Conservation (phyloP, 345 rosid genomes). For the Murraya paniculata region DNA sequence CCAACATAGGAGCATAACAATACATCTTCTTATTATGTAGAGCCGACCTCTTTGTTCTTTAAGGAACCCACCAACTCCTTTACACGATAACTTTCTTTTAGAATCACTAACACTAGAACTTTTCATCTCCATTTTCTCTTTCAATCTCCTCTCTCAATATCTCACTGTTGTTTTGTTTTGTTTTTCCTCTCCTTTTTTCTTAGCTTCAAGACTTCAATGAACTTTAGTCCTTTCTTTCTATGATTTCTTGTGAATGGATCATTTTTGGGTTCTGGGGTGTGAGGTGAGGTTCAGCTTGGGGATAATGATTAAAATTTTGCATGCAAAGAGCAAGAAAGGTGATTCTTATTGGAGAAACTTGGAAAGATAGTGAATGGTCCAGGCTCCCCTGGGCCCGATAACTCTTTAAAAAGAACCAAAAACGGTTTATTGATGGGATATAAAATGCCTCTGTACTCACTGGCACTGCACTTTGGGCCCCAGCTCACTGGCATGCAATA, state of each 20-base stretch:
- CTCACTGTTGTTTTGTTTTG: too few species aligned
- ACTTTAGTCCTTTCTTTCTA: slow-evolving; percentile 9
- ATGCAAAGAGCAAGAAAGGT: slow-evolving; percentile 14
- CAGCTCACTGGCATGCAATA: slow-evolving; percentile 24
- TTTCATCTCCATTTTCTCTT: slow-evolving; percentile 28
- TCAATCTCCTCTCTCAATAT: not conserved
- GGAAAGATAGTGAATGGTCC: slow-evolving; percentile 14
- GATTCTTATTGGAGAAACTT: slow-evolving; percentile 20
- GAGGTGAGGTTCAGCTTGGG: not conserved
- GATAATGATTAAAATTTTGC: slow-evolving; percentile 19
- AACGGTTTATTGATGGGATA: slow-evolving; percentile 8
- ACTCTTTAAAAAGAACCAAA: slow-evolving; percentile 9
- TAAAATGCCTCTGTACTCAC: slow-evolving; percentile 4
- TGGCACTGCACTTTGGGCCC: slow-evolving; percentile 20
- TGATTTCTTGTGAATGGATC: slow-evolving; percentile 10
- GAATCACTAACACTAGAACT: slow-evolving; percentile 25
- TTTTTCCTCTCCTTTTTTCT: not conserved
- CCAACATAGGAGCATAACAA: slow-evolving; percentile 58
- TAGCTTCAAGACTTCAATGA: slow-evolving; percentile 1
- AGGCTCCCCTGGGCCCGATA: slow-evolving; percentile 14
- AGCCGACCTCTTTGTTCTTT: slow-evolving; percentile 52
- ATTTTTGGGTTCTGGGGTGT: slow-evolving; percentile 9
- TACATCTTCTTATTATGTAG: slow-evolving; percentile 53
- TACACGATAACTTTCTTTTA: slow-evolving; percentile 39
- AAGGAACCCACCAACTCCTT: slow-evolving; percentile 39